phyloP scores from a whole-genome alignment of 257 asterid genomes.

The Jacaranda mimosifolia region DNA sequence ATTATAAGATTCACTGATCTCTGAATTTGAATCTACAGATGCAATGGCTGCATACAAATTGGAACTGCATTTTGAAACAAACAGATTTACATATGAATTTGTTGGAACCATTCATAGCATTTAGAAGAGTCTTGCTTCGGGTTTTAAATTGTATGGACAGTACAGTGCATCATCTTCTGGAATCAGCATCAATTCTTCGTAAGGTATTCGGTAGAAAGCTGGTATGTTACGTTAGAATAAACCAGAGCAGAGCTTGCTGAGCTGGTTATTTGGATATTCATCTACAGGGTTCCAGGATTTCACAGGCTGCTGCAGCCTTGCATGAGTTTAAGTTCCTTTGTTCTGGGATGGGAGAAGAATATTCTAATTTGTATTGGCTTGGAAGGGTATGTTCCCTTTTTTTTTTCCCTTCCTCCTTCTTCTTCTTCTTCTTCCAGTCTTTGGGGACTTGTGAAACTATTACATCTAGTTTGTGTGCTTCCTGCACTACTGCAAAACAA shows the following conservation, averaged over 20 bases:
- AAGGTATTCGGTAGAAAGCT: constrained; percentile 62
- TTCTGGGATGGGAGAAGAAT: constrained; percentile 65
- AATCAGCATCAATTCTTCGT: constrained; percentile 91
- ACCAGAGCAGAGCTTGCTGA: constrained; percentile 33
- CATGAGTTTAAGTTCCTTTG: constrained; percentile 87
- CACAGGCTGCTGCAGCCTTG: constrained; percentile 94
- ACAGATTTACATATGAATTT: constrained; percentile 91
- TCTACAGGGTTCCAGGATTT: constrained; percentile 80
- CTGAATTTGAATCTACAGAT: constrained; percentile 58
- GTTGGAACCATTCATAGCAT: constrained; percentile 93
- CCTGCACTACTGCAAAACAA: constrained; percentile 22
- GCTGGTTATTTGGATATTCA: constrained; percentile 29
- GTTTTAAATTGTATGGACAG: constrained; percentile 66
- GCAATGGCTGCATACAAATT: constrained; percentile 69
- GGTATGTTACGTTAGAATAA: constrained; percentile 24
- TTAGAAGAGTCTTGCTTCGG: constrained; percentile 84
- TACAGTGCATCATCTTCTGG: constrained; percentile 77
- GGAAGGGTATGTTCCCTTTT: constrained; percentile 69
- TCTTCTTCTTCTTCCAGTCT: not conserved
- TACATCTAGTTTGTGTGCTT: constrained; percentile 26
- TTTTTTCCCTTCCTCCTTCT: constrained; percentile 24
- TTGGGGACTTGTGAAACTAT: constrained; percentile 23
- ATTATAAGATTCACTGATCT: constrained; percentile 35
- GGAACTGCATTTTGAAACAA: constrained; percentile 78
- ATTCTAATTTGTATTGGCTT: constrained; percentile 78